Conservation (phyloP, 768 basidiomycete genomes). For the Hericium rajendrae region DNA sequence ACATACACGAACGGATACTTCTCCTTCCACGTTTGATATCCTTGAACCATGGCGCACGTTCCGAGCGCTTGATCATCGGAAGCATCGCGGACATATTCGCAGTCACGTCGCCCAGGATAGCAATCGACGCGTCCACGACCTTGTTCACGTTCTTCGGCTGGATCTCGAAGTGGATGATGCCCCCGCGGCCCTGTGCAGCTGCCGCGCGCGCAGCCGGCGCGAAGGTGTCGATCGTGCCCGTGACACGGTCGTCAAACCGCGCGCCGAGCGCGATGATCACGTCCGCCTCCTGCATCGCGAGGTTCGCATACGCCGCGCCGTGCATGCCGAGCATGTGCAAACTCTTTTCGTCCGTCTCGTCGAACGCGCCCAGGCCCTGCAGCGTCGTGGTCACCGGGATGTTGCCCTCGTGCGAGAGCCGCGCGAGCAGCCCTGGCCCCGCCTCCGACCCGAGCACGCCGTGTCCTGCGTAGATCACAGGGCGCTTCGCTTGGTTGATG, state of each 20-base stretch:
- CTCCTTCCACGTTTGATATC: conserved; percentile 81
- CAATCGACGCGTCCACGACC: conserved; percentile 89
- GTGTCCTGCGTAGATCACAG: conserved; percentile 88
- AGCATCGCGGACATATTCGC: conserved; percentile 75
- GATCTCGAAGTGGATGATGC: conserved; percentile 99
- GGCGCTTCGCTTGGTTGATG: conserved; percentile 87
- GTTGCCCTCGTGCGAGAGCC: conserved; percentile 76
- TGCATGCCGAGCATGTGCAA: conserved; percentile 99
- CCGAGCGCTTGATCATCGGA: conserved; percentile 56
- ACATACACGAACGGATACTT: conserved; percentile 85
- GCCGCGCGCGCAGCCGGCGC: conserved; percentile 87
- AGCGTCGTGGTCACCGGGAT: conserved; percentile 97
- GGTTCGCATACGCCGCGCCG: conserved; percentile 92
- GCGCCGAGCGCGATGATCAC: conserved; percentile 95
- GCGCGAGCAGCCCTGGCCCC: conserved; percentile 73
- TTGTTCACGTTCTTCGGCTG: conserved; percentile 99
- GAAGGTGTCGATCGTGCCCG: conserved; percentile 80
- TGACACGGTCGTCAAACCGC: conserved; percentile 97
- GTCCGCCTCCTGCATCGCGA: conserved; percentile 96
- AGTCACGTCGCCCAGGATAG: conserved; percentile 89
- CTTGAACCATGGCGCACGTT: conserved; percentile 73
- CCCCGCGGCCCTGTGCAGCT: conserved; percentile 76
- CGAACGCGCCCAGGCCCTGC: conserved; percentile 91
- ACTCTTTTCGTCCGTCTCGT: conserved; percentile 78
- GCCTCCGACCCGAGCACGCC: conserved; percentile 76